Evolutionary conservation across 805 yeast species (phyloP), one percentile per base, ranked within the genome.

Genomic region (Metschnikowia dekortorum): DNA sequence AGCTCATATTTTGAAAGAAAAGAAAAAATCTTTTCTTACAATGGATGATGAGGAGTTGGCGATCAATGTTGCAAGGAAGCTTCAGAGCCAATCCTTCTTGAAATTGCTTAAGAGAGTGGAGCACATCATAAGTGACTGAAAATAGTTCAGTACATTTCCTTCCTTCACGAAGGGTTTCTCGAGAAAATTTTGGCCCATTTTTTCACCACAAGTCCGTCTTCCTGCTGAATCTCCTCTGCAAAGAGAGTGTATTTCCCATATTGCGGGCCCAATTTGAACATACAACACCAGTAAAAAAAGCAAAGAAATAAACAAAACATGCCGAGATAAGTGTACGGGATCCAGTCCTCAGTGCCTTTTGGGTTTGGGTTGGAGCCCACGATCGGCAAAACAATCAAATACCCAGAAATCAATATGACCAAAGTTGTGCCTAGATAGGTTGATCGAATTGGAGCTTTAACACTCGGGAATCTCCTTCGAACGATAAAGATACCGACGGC

Each of bases 151-250:
- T 39, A 13, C 29, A 39, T 39, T 39, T 13, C 18, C 2, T 26
- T 8, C 28, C n/a, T n/a, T 39, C 31, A 34, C 13, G 22, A 34
- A 26, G 47, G 26, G 8, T 36, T 41, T 34, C 53, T 48, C 10
- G 35, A 38, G 38, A 50, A 45, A 4, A 63, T 58, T 49, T 76
- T 80, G 10, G 63, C 67, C 90, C 90, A 85, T 54, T 67, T 63
- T 53, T 80, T 82, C 1, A 83, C 70, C 5, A 69, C 69, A 46
- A 84, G 63, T 0, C 90, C 90, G 63, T 85, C 90, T 2, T 74
- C 71, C 46, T 80, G 66, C 22, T 60, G 65, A 4, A 66, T 58
- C 2, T 70, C 73, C 44, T 68, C 74, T 8, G 73, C 70, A 6
- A 68, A 65, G 29, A 85, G 61, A 5, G 63, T 64, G 57, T 85